Percentiles rank a stretch among this genome's conserved stretches.
phyloP scores from a whole-genome alignment of 257 asterid genomes.

The Lycium ferocissimum region DNA sequence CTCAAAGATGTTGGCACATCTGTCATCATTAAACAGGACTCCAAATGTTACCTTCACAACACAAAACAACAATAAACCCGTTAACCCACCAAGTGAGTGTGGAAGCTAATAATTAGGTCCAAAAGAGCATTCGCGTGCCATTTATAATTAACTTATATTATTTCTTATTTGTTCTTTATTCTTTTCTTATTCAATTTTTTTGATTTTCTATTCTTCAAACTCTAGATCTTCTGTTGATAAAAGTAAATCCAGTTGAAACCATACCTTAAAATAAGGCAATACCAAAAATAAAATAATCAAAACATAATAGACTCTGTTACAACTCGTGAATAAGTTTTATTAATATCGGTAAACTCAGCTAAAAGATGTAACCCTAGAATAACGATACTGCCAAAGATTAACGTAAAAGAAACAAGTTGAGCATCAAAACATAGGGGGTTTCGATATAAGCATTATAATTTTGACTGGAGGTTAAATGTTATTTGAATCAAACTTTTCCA shows the following conservation, averaged over 20 bases:
- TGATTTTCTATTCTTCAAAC: neutral
- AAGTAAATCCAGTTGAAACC: neutral
- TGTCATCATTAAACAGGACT: slow-evolving; percentile 78
- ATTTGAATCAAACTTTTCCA: neutral
- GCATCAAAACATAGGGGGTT: neutral
- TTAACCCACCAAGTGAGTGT: too few species aligned
- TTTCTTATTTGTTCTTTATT: too few species aligned
- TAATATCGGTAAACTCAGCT: neutral
- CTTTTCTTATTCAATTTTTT: too few species aligned
- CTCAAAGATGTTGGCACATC: slow-evolving; percentile 96
- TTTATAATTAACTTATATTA: too few species aligned
- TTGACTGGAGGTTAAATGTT: neutral
- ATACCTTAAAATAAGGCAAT: neutral
- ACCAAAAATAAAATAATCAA: too few species aligned
- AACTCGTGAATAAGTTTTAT: neutral
- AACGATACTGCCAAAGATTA: too few species aligned
- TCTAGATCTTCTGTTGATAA: neutral
- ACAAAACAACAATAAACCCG: neutral
- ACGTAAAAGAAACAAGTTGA: neutral
- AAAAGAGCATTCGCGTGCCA: neutral
- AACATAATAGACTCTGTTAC: neutral
- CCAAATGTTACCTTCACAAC: slow-evolving; percentile 88
- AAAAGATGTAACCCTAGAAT: too few species aligned
- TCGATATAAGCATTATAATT: too few species aligned
- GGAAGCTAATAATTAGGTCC: too few species aligned